Percentiles rank a stretch among this genome's conserved stretches.
Evolutionary conservation across 2,329 filamentous ascomycete genomes (phyloP).

Genomic region (Colletotrichum tabaci): DNA sequence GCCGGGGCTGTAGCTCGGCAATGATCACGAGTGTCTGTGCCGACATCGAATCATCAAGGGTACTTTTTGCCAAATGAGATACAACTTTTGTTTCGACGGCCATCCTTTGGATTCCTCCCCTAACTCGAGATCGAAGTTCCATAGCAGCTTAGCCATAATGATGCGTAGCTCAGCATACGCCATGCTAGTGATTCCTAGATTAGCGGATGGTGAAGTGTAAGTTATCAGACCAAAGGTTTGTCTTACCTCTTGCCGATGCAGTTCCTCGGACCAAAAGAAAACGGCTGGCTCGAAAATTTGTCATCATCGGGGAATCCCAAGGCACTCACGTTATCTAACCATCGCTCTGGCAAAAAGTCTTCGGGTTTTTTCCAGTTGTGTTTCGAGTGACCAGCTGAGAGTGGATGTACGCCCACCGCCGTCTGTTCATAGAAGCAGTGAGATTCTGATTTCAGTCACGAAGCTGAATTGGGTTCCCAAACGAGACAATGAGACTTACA

Average conservation of each 20-base stretch:
- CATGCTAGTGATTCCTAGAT: constrained; percentile 46
- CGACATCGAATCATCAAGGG: constrained; percentile 4
- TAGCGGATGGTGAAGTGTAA: not conserved
- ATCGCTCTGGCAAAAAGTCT: constrained; percentile 57
- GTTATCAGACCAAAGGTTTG: no score
- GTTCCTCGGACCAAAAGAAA: constrained; percentile 63
- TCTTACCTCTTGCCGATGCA: constrained; percentile 65
- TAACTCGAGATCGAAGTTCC: constrained; percentile 61
- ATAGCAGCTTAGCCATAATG: constrained; percentile 60
- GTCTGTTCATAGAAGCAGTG: not conserved
- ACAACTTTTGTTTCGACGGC: constrained; percentile 55
- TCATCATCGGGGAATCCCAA: not conserved
- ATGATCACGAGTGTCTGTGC: not conserved
- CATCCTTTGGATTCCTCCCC: constrained; percentile 51
- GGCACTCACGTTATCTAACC: constrained; percentile 44
- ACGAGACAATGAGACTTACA: constrained; percentile 46
- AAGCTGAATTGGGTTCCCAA: not conserved
- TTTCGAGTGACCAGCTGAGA: constrained; percentile 21
- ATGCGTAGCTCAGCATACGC: constrained; percentile 65
- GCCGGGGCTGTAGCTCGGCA: no score
- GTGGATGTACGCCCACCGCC: constrained; percentile 32
- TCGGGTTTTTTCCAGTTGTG: constrained; percentile 52
- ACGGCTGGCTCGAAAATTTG: constrained; percentile 61
- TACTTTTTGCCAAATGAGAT: constrained; percentile 55
- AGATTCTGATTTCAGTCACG: no score